Base-by-base conservation (phyloP, 2,329 filamentous ascomycete genomes). In the Colletotrichum higginsianum region DNA sequence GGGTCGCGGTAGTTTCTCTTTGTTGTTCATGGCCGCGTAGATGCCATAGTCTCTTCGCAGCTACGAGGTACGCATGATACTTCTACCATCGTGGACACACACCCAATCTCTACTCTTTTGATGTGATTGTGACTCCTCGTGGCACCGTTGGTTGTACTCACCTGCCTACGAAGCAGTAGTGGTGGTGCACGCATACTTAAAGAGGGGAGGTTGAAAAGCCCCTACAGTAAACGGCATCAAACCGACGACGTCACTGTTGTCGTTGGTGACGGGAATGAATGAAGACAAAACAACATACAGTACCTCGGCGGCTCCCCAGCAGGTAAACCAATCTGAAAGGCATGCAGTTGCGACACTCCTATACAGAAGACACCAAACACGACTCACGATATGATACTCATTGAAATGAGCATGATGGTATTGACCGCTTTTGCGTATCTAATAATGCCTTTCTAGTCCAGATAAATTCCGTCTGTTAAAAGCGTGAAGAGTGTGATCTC, bases 21-120 rank as follows among this genome's bases (percentile, higher is more conserved):
- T 8, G 23, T 40, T 42, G 23, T 57, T 57, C 44, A 60, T 53
- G 46, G 26, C 30, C 35, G 52, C 46, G 61, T 55, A 47, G 47
- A 35, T 55, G 65, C 60, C 46, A 47, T 49, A 9, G 68, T 67
- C 69, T 71, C 44, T 52, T 26, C 11, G n/a, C 44, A 64, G 60
- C 55, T 64, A 42, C 49, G 66, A 35, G 40, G 21, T 13, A 71
- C 44, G 30, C 47, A 60, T 13, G 50, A 15, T n/a, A 60, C 47
- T 50, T 46, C 60, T 40, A 61, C 52, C 52, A 63, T 61, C 66
- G 63, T 64, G 53, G 38, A 52, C 49, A 60, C 12, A 2, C 2
- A 38, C 0, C 9, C 35, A 61, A 13, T 44, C n/a, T 18, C 9
- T 46, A 18, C 18, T 26, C 23, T n/a, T 13, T n/a, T 7, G 12